A percentile compares a stretch with the other conserved stretches of the same genome.
Evolutionary conservation across 305 asterid genomes (phyloP).

Genomic region (Fraxinus xanthoxyloides): DNA sequence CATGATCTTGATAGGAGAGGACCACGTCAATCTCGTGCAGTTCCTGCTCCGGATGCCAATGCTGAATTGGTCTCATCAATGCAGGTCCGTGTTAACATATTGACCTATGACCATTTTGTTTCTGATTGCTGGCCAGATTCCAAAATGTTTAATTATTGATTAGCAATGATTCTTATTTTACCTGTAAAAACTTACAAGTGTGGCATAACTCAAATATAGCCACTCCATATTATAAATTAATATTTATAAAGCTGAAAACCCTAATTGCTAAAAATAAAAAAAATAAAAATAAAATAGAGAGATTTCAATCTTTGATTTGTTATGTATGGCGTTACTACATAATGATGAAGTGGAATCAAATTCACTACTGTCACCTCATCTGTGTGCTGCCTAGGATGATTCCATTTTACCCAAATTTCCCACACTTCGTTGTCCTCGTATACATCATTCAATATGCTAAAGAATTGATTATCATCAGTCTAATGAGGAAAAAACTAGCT

Average conservation of each 20-base stretch:
- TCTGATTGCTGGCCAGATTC: conserved; percentile 1
- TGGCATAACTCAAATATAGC: not conserved
- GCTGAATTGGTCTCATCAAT: conserved; percentile 67
- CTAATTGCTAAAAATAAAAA: not conserved
- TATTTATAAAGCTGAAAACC: not conserved
- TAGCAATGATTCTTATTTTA: not conserved
- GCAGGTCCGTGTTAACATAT: conserved; percentile 44
- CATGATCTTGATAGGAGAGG: conserved; percentile 56
- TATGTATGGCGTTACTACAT: not conserved
- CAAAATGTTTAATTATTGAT: not conserved
- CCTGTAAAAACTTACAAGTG: not conserved
- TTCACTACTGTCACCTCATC: not conserved
- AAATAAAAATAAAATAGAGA: not conserved
- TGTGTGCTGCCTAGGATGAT: not conserved
- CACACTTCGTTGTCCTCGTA: not conserved
- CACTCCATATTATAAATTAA: not conserved
- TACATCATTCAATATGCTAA: not conserved
- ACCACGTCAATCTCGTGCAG: conserved; percentile 70
- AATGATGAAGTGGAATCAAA: not conserved
- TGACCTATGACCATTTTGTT: not conserved
- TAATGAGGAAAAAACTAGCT: not conserved
- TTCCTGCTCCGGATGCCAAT: conserved; percentile 72
- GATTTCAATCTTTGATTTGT: not conserved
- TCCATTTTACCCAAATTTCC: not conserved
- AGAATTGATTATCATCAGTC: conserved; percentile 1